Evolutionary conservation across 2,329 filamentous ascomycete genomes (phyloP).

Genomic region (Monilinia aucupariae): DNA sequence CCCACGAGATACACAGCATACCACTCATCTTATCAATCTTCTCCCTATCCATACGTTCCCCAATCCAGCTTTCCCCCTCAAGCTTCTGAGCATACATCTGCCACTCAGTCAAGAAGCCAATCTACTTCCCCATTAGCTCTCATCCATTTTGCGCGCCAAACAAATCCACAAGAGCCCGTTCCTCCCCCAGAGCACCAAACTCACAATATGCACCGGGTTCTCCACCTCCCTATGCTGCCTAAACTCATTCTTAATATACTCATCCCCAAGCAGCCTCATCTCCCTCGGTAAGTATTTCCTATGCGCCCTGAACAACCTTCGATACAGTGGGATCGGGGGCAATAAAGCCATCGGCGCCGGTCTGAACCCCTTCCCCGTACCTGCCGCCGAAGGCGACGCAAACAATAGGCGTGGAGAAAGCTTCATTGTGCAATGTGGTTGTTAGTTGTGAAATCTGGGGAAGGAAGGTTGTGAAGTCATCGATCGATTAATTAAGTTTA

Average conservation of each 20-base stretch:
- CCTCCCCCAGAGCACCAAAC: constrained; percentile 31
- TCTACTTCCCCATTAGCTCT: constrained; percentile 44
- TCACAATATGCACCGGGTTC: constrained; percentile 85
- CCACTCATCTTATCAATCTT: constrained; percentile 95
- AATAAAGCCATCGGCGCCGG: constrained; percentile 32
- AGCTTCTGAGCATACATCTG: constrained; percentile 90
- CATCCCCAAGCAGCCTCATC: constrained; percentile 77
- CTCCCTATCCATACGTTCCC: constrained; percentile 72
- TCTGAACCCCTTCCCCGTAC: constrained; percentile 24
- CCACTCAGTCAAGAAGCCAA: constrained; percentile 95
- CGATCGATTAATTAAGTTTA: not conserved
- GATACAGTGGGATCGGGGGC: constrained; percentile 69
- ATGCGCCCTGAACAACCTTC: constrained; percentile 80
- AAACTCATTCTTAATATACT: constrained; percentile 92
- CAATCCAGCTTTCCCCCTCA: constrained; percentile 80
- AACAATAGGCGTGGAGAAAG: constrained; percentile 25
- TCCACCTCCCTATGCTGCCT: constrained; percentile 76
- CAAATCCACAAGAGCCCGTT: not conserved
- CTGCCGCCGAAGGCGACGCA: constrained; percentile 27
- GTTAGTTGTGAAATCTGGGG: constrained; percentile 4
- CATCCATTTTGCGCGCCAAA: not conserved
- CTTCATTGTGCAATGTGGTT: constrained; percentile 24
- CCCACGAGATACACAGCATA: constrained; percentile 42
- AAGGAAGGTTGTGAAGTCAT: constrained; percentile 11
- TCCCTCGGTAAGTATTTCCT: constrained; percentile 69